Conservation (phyloP, 306 rosid species). For the Lathyrus sativus region DNA sequence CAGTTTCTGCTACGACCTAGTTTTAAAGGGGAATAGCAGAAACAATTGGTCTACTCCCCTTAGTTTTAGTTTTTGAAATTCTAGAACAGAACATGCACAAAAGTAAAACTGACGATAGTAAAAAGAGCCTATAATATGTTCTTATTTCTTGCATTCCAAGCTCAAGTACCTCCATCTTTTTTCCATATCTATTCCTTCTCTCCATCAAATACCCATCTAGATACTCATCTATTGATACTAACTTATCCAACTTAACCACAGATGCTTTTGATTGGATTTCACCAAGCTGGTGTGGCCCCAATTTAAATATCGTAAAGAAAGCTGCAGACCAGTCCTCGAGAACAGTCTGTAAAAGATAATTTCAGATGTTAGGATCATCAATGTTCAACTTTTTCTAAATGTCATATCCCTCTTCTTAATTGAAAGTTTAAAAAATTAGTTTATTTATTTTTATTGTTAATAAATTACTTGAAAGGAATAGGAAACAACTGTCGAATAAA, state of each 20-base stretch:
- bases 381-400: constrained; percentile 18
- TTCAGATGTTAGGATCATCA: constrained; percentile 29
- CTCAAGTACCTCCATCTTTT: constrained; percentile 93
- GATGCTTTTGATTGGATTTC: constrained; percentile 48
- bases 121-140: constrained; percentile 94
- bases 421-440: neutral
- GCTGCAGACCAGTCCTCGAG: constrained; percentile 89
- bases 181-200: constrained; percentile 91
- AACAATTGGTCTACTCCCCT: constrained; percentile 74
- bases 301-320: constrained; percentile 79
- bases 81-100: constrained; percentile 98
- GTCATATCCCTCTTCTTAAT: constrained; percentile 12
- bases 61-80: constrained; percentile 84
- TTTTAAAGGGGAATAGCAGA: constrained; percentile 66
- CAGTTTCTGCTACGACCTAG: constrained; percentile 41
- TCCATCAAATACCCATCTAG: constrained; percentile 90
- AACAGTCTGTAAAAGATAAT: constrained; percentile 69
- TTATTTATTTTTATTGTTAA: neutral
- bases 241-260: constrained; percentile 53
- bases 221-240: constrained; percentile 92
- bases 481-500: constrained; percentile 7
- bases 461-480: neutral
- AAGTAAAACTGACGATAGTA: constrained; percentile 79
- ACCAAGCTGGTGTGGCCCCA: constrained; percentile 63
- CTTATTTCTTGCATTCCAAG: constrained; percentile 98